Conservation (phyloP, 345 rosid genomes). For the Eucalyptus viminalis region DNA sequence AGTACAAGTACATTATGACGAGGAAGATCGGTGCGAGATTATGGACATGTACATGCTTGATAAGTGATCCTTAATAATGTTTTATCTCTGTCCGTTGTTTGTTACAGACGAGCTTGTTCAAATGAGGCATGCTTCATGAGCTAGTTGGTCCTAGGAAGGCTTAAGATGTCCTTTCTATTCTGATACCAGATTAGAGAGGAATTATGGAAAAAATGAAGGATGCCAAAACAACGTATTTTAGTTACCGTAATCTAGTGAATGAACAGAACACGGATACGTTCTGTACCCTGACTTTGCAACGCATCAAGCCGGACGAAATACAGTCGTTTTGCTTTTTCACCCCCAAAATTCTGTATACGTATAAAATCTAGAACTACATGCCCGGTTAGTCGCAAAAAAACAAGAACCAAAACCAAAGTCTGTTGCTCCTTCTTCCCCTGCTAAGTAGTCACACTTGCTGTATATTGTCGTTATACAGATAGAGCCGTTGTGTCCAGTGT, state of each 20-base stretch:
- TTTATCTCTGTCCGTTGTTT: neutral
- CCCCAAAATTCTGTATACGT: neutral
- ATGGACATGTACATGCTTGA: neutral
- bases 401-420: neutral
- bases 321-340: neutral
- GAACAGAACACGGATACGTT: neutral
- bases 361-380: neutral
- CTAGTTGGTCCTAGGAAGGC: neutral
- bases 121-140: neutral
- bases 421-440: neutral
- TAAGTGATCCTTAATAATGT: neutral
- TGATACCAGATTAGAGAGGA: neutral
- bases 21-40: neutral
- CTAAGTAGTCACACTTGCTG: neutral
- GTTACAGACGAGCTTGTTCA: neutral
- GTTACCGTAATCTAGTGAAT: neutral
- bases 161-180: neutral
- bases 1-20: neutral
- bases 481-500: neutral
- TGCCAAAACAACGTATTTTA: neutral
- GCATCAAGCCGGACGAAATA: neutral
- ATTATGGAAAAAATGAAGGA: neutral
- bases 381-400: neutral
- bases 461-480: neutral
- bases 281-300: neutral